phyloP scores from a whole-genome alignment of 805 yeast genomes.

The Osmozyma mogii region DNA sequence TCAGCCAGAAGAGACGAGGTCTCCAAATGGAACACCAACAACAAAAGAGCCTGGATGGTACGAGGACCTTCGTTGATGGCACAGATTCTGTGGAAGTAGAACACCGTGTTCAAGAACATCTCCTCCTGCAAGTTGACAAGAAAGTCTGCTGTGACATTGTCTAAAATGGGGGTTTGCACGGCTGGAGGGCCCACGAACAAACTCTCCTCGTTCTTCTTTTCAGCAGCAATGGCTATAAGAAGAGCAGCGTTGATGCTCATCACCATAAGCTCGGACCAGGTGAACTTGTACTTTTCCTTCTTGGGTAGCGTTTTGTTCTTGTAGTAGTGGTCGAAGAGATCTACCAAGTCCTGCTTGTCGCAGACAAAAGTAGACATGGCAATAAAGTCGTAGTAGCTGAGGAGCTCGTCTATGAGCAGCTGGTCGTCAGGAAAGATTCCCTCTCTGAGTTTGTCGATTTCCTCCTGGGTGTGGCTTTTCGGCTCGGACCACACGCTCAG shows the following conservation, averaged over 20 bases:
- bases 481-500: constrained; percentile 9
- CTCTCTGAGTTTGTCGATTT: constrained; percentile 4
- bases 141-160: constrained; percentile 1
- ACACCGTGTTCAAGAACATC: constrained; percentile 17
- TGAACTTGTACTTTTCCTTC: constrained; percentile 11
- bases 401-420: constrained; percentile 17
- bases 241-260: constrained; percentile 25
- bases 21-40: constrained; percentile 9
- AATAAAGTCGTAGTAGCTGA: constrained; percentile 13
- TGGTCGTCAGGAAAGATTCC: constrained; percentile 15
- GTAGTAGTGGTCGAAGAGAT: constrained; percentile 21
- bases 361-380: constrained; percentile 16
- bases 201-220: no score
- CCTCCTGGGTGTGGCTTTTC: constrained; percentile 4
- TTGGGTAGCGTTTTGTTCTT: constrained; percentile 4
- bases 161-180: constrained; percentile 1
- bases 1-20: constrained; percentile 28
- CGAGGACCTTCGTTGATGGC: constrained; percentile 43
- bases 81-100: constrained; percentile 44
- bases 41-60: constrained; percentile 31
- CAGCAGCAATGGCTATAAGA: constrained; percentile 15
- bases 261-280: constrained; percentile 24
- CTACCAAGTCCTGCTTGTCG: constrained; percentile 9
- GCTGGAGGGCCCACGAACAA: constrained; percentile 12
- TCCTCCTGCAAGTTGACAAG: constrained; percentile 9